Evolutionary conservation across 805 yeast species (phyloP), one percentile per base, ranked within the genome.

Genomic region (Kodamaea neixiangensis): DNA sequence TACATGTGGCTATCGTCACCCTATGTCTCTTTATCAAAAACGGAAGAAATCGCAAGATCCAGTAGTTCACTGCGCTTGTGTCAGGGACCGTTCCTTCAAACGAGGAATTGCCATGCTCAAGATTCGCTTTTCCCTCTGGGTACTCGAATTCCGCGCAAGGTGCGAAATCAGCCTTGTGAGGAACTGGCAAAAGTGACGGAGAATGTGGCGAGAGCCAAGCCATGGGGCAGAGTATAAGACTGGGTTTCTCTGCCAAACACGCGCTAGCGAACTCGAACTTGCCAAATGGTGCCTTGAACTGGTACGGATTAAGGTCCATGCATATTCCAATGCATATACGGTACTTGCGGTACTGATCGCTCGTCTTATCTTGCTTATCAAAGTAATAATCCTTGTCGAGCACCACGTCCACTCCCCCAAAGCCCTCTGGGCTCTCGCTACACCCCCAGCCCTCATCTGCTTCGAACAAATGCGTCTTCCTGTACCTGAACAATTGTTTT

Each of bases 251-350:
- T 0, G 66, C 58, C 17, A 71, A 62, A 52, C 87, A 82, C 47
- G 75, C 73, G 22, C 67, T 64, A 0, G 92, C 77, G 66, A 87
- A 89, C 65, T 92, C 97, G 62, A 79, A 89, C 20, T 73, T 76
- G 34, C 77, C 73, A 67, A 89, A 91, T 1, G 96, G 91, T 1
- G 96, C 90, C 55, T 80, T 73, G 65, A 92, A 92, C 63, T 87
- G 77, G 65, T 88, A 87, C 0, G 97, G 97, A 64, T 89, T 91
- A 54, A 92, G 66, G 68, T 92, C 98, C 97, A 92, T 92, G 64
- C 98, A 92, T 5, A 92, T 90, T 0, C 97, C 98, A 49, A 92
- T 74, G 31, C 84, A 77, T 1, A 86, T 71, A 1, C 55, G 54
- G 9, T 67, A 42, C 29, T 19, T 42, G 53, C 19, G 37, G 22